These are phyloP conservation scores for Saxispiralis lemnorum DNA, from an alignment of 495 filamentous ascomycete genomes.

Conservation along the genomic window DNA sequence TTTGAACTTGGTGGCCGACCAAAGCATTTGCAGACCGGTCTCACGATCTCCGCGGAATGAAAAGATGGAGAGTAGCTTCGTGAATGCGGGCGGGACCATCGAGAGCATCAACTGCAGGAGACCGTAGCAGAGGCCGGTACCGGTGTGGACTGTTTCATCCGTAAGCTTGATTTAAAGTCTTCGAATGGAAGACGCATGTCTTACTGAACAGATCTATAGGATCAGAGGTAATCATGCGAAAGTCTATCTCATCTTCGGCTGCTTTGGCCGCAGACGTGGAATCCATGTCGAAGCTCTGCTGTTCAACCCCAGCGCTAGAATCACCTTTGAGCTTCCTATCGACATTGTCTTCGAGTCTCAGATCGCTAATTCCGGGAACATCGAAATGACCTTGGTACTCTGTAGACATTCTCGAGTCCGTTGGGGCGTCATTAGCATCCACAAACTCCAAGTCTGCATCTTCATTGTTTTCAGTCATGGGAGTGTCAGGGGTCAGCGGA, in stretches of 20 bases:
- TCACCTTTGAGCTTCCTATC: not conserved
- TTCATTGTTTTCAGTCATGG: constrained; percentile 14
- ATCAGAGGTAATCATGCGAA: constrained; percentile 10
- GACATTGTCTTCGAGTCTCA: constrained; percentile 20
- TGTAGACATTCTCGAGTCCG: constrained; percentile 8
- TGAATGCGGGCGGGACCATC: constrained; percentile 80
- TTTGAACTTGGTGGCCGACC: constrained; percentile 73
- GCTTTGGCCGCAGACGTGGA: not conserved
- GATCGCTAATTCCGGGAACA: constrained; percentile 10
- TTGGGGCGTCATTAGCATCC: constrained; percentile 27
- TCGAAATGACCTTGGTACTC: constrained; percentile 25
- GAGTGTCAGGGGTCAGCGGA: constrained; percentile 4
- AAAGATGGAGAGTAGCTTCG: constrained; percentile 65
- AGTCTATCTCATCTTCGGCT: constrained; percentile 10
- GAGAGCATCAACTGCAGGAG: constrained; percentile 69
- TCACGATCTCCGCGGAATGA: constrained; percentile 86
- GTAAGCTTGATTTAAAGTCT: too few relatives aligned
- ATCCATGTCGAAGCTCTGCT: not conserved
- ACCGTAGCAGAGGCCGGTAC: constrained; percentile 75
- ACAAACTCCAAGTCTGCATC: constrained; percentile 29
- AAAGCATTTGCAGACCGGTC: constrained; percentile 66
- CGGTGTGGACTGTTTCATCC: constrained; percentile 44
- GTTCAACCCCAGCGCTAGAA: not conserved
- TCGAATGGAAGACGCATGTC: too few relatives aligned
- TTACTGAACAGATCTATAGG: constrained; percentile 49